Evolutionary conservation across 495 filamentous ascomycete species (phyloP).

Genomic region (Penicillium coprophilum): DNA sequence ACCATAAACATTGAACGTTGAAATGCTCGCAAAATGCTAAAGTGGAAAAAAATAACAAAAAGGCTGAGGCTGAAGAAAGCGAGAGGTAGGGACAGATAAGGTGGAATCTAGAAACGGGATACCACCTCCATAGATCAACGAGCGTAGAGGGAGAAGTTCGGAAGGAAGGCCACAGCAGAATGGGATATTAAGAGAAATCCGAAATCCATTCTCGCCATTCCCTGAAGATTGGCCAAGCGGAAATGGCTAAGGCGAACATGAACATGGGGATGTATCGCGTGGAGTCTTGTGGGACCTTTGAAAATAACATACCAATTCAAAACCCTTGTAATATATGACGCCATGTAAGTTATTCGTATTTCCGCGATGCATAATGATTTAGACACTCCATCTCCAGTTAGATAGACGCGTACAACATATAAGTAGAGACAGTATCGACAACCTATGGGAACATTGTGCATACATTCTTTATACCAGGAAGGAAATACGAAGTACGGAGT

Average conservation of each 20-base stretch:
- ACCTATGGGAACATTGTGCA: no score
- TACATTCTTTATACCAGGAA: no score
- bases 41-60: not conserved
- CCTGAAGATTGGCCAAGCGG: constrained; percentile 1
- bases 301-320: no score
- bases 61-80: not conserved
- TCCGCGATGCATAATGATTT: no score
- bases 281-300: not conserved
- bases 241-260: not conserved
- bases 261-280: not conserved
- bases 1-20: constrained; percentile 4
- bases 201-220: not conserved
- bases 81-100: not conserved
- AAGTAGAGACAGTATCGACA: no score
- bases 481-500: no score
- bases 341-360: no score
- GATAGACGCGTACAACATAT: no score
- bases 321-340: not conserved
- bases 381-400: no score
- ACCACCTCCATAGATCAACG: constrained; percentile 10
- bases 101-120: not conserved
- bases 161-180: constrained; percentile 1
- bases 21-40: not conserved
- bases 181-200: constrained; percentile 10
- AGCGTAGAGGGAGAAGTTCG: not conserved